A percentile compares a stretch with the other conserved stretches of the same genome.
Conservation (phyloP, 2,329 filamentous ascomycete species). For the Pseudodiploospora longispora region DNA sequence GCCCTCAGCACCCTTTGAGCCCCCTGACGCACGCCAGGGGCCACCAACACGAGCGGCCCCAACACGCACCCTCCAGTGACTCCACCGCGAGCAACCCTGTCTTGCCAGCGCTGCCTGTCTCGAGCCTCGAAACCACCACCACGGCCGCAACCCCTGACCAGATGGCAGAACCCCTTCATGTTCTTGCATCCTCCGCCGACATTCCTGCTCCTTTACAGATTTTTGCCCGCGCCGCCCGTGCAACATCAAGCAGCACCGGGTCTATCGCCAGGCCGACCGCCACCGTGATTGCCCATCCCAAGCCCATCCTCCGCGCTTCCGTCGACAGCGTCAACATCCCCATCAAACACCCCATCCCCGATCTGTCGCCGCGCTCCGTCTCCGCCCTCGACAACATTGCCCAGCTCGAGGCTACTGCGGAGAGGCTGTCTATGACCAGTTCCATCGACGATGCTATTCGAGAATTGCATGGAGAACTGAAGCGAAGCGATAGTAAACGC, state of each 20-base stretch:
- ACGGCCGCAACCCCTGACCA: background rate
- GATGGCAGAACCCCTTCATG: background rate
- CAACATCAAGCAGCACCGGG: background rate
- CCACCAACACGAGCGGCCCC: slow-evolving; percentile 9
- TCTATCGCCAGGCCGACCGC: background rate
- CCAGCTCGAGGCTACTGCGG: slow-evolving; percentile 66
- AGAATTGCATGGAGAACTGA: slow-evolving; percentile 62
- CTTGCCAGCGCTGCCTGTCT: background rate
- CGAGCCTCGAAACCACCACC: background rate
- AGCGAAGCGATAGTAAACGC: slow-evolving; percentile 58
- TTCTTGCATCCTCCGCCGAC: background rate
- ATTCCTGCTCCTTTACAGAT: no score
- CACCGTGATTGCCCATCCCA: slow-evolving; percentile 23
- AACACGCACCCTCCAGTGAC: slow-evolving; percentile 2
- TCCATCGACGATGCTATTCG: slow-evolving; percentile 74
- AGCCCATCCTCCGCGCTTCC: slow-evolving; percentile 40
- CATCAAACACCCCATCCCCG: slow-evolving; percentile 51
- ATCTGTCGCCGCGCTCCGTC: slow-evolving; percentile 52
- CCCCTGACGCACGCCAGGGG: slow-evolving; percentile 1
- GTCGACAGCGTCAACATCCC: slow-evolving; percentile 35
- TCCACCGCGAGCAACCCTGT: background rate
- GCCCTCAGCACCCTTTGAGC: background rate
- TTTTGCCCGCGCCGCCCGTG: no score
- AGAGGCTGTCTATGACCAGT: slow-evolving; percentile 64
- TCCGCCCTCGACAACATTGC: slow-evolving; percentile 61